Percentiles rank a stretch among this genome's conserved stretches.
phyloP scores from a whole-genome alignment of 345 rosid species.

The Lagerstroemia speciosa region DNA sequence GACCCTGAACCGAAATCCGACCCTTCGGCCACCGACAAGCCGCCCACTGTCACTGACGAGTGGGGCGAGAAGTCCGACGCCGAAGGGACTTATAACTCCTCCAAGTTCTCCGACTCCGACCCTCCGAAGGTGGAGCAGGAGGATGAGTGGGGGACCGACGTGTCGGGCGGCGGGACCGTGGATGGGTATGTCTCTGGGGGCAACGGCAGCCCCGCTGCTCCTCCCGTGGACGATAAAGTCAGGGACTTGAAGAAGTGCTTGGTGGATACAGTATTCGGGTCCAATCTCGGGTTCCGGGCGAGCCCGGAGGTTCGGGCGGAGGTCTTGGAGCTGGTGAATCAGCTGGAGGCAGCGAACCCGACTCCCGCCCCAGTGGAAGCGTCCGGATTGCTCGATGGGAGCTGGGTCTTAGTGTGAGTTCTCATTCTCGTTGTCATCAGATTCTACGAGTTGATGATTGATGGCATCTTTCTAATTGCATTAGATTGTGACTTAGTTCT shows the following conservation, averaged over 20 bases:
- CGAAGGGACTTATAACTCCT: conserved; percentile 20
- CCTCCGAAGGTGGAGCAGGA: conserved; percentile 62
- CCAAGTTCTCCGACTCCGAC: conserved; percentile 45
- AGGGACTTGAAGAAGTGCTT: conserved; percentile 67
- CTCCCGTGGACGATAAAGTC: conserved; percentile 14
- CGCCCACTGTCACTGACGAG: conserved; percentile 44
- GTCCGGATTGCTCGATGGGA: conserved; percentile 63
- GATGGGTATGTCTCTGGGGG: conserved; percentile 17
- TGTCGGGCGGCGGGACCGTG: too few species aligned
- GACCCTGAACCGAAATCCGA: conserved; percentile 16
- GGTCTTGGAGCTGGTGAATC: conserved; percentile 75
- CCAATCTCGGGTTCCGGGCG: conserved; percentile 71
- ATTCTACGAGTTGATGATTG: too few species aligned
- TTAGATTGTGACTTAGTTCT: too few species aligned
- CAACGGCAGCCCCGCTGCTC: conserved; percentile 32
- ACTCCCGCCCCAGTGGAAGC: conserved; percentile 61
- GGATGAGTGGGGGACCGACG: conserved; percentile 68
- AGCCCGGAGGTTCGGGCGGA: conserved; percentile 67
- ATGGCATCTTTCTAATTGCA: neutral
- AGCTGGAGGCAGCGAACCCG: conserved; percentile 75
- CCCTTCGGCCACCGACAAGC: conserved; percentile 18
- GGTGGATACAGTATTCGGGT: conserved; percentile 75
- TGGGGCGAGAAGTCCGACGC: conserved; percentile 67
- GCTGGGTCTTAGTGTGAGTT: conserved; percentile 87
- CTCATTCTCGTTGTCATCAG: neutral